A percentile compares a stretch with the other conserved stretches of the same genome.
These are phyloP conservation scores for Westerdykella sp. DNA, from an alignment of 2,329 filamentous ascomycete genomes.

Conservation along the genomic window DNA sequence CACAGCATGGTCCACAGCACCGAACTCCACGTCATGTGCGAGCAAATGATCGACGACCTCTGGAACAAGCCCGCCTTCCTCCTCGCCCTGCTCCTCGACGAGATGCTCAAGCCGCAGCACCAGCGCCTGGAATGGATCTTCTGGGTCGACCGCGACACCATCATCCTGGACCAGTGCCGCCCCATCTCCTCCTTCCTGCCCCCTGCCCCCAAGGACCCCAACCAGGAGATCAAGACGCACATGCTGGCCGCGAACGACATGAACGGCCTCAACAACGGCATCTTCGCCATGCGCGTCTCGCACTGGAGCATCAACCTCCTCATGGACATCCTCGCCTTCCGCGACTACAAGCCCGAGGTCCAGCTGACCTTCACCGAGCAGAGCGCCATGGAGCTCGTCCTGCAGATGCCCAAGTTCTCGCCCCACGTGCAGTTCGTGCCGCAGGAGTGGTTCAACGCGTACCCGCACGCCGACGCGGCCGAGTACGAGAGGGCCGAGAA, in stretches of 20 bases:
- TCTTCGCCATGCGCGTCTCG: constrained; percentile 39
- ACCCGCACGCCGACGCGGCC: constrained; percentile 27
- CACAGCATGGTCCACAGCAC: constrained; percentile 40
- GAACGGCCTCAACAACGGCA: constrained; percentile 41
- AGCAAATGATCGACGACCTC: constrained; percentile 38
- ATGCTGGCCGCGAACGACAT: constrained; percentile 36
- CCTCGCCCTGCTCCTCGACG: constrained; percentile 35
- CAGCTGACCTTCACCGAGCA: constrained; percentile 37
- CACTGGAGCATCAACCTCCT: constrained; percentile 38
- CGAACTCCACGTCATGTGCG: constrained; percentile 39
- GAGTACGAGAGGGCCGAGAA: constrained; percentile 13
- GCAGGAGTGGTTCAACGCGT: constrained; percentile 43
- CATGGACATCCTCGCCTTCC: constrained; percentile 35
- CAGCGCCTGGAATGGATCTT: constrained; percentile 41
- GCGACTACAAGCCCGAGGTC: constrained; percentile 34
- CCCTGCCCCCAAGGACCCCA: constrained; percentile 7
- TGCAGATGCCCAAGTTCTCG: constrained; percentile 30
- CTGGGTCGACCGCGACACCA: constrained; percentile 42
- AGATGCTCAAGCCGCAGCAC: constrained; percentile 34
- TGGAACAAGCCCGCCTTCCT: constrained; percentile 45
- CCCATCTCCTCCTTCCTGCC: constrained; percentile 39
- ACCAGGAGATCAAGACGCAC: constrained; percentile 31
- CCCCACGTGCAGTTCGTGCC: constrained; percentile 32
- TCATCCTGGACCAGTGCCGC: constrained; percentile 40
- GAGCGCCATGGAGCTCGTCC: constrained; percentile 37